Percentiles rank a stretch among this genome's conserved stretches.
These are phyloP conservation scores for Isoetes taiwanensis DNA, from an alignment of 75 land plant genomes.

Conservation along the genomic window DNA sequence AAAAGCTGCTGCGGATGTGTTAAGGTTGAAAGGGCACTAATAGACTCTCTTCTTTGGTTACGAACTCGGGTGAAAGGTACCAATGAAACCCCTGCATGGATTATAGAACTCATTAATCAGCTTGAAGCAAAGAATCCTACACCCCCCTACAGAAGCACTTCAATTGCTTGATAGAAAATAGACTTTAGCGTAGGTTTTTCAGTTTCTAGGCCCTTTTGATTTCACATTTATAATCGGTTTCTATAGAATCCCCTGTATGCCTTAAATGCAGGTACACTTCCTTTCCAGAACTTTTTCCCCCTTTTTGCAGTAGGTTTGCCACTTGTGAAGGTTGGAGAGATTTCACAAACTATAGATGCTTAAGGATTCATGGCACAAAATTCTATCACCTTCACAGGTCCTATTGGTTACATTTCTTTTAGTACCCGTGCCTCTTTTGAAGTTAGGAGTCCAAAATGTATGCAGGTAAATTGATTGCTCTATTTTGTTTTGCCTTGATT, in stretches of 20 bases:
- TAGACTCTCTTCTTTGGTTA: conserved; percentile 67
- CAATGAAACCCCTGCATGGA: conserved; percentile 81
- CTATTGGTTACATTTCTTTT: conserved; percentile 64
- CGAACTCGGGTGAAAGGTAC: conserved; percentile 63
- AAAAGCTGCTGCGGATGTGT: no score
- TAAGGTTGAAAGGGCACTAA: no score
- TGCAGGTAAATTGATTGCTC: conserved; percentile 39
- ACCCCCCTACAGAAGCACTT: conserved; percentile 82
- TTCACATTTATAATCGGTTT: no score
- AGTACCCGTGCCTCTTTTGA: conserved; percentile 79
- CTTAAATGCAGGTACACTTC: conserved; percentile 89
- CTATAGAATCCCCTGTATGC: no score
- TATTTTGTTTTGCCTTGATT: no score
- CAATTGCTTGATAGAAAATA: conserved; percentile 81
- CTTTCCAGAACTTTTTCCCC: conserved; percentile 65
- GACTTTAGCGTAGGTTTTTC: conserved; percentile 85
- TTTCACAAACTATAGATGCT: conserved; percentile 75
- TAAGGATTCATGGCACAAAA: conserved; percentile 65
- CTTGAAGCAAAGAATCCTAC: conserved; percentile 89
- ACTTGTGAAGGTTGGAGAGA: conserved; percentile 77
- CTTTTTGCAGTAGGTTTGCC: conserved; percentile 48
- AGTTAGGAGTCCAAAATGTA: conserved; percentile 79
- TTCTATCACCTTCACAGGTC: conserved; percentile 65
- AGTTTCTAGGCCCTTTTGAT: no score
- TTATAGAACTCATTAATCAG: conserved; percentile 83